Percentiles rank a stretch among this genome's conserved stretches.
phyloP scores from a whole-genome alignment of 768 basidiomycete genomes.

The Amanita pseudoporphyria region DNA sequence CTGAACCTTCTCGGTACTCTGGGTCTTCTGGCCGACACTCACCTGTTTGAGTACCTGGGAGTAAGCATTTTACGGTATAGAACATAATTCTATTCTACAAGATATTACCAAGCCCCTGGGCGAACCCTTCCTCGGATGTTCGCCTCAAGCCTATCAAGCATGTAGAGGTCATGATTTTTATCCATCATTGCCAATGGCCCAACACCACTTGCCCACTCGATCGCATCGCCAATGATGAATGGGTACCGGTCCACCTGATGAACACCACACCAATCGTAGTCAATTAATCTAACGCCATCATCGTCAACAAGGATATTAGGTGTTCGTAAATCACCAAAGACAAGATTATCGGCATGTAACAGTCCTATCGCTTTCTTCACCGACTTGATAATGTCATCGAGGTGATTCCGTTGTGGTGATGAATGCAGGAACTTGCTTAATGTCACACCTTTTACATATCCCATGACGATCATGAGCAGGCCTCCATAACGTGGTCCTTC shows the following conservation, averaged over 20 bases:
- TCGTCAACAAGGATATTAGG: constrained; percentile 12
- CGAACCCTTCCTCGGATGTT: constrained; percentile 2
- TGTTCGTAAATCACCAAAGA: constrained; percentile 13
- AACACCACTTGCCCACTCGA: constrained; percentile 6
- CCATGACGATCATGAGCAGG: constrained; percentile 12
- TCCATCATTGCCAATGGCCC: constrained; percentile 4
- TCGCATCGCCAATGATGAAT: constrained; percentile 5
- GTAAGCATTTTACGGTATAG: background rate
- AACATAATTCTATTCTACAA: background rate
- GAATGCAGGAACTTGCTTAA: background rate
- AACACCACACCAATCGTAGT: constrained; percentile 13
- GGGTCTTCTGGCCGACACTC: no score
- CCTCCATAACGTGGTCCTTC: background rate
- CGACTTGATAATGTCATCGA: background rate
- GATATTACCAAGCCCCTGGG: background rate
- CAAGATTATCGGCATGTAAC: constrained; percentile 9
- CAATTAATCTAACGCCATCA: constrained; percentile 10
- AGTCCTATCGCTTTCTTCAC: constrained; percentile 4
- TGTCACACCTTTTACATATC: constrained; percentile 8
- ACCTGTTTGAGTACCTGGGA: no score
- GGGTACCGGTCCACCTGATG: constrained; percentile 11
- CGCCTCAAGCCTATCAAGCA: constrained; percentile 1
- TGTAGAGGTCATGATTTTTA: constrained; percentile 3
- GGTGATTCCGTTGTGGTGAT: background rate
- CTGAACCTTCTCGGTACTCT: no score